Conservation (phyloP, 2,329 filamentous ascomycete genomes). For the Coniochaeta sp. region DNA sequence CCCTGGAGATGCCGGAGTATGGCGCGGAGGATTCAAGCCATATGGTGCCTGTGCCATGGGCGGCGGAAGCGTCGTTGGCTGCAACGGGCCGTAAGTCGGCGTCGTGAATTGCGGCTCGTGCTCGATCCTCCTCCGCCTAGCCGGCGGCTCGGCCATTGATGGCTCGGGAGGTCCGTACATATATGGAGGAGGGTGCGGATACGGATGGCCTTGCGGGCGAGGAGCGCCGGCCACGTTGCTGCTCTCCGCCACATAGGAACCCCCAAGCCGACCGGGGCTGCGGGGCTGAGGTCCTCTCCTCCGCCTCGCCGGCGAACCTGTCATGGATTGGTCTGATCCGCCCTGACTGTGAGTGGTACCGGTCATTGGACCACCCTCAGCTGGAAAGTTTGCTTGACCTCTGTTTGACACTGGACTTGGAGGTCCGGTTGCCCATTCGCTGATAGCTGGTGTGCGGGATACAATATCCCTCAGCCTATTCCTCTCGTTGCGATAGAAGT, state of each 20-base stretch:
- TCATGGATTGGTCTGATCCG: not conserved
- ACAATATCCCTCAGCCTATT: conserved; percentile 65
- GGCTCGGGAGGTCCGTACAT: conserved; percentile 25
- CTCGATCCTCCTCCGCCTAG: conserved; percentile 39
- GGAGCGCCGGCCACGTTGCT: not conserved
- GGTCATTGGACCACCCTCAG: not conserved
- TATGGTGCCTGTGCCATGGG: conserved; percentile 29
- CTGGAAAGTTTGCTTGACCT: not conserved
- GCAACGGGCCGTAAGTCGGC: conserved; percentile 29
- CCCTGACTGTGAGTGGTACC: not conserved
- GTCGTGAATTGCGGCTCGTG: conserved; percentile 34
- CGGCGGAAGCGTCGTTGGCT: conserved; percentile 31
- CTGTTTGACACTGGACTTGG: conserved; percentile 22
- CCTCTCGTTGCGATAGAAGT: conserved; percentile 67
- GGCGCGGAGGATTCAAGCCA: conserved; percentile 25
- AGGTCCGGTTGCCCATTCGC: conserved; percentile 43
- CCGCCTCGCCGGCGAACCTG: not conserved
- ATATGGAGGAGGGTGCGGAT: conserved; percentile 13
- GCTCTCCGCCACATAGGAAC: conserved; percentile 15
- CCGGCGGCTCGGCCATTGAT: conserved; percentile 35
- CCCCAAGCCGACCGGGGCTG: not conserved
- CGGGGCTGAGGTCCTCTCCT: not conserved
- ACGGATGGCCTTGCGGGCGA: conserved; percentile 9
- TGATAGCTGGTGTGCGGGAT: conserved; percentile 47
- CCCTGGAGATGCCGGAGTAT: conserved; percentile 27